phyloP scores from a whole-genome alignment of 345 rosid genomes.

The Bruguiera gymnorhiza region DNA sequence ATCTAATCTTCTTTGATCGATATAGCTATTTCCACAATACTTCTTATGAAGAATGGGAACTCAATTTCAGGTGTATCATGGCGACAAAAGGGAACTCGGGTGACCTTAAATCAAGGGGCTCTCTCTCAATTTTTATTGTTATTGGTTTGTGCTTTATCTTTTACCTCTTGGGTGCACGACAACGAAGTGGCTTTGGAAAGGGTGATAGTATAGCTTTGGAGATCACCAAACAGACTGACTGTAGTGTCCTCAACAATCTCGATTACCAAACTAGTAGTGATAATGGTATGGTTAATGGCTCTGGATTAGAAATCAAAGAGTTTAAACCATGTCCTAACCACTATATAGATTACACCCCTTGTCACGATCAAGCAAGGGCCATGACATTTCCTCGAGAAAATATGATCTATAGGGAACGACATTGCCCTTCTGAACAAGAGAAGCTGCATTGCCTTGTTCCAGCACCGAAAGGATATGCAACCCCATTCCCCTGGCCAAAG shows the following conservation, averaged over 20 bases:
- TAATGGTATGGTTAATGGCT: slow-evolving; percentile 15
- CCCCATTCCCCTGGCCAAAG: slow-evolving; percentile 32
- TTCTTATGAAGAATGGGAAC: neutral
- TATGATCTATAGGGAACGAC: slow-evolving; percentile 32
- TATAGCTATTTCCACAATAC: neutral
- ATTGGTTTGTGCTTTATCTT: slow-evolving; percentile 26
- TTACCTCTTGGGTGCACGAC: slow-evolving; percentile 32
- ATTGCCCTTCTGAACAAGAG: slow-evolving; percentile 30
- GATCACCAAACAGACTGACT: slow-evolving; percentile 24
- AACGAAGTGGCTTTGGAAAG: slow-evolving; percentile 33
- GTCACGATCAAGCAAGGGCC: slow-evolving; percentile 32
- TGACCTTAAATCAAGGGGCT: slow-evolving; percentile 17
- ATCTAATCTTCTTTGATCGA: neutral
- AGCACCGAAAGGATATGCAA: slow-evolving; percentile 26
- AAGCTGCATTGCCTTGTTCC: slow-evolving; percentile 35
- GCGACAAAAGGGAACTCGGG: slow-evolving; percentile 29
- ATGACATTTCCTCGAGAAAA: slow-evolving; percentile 34
- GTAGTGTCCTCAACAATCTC: slow-evolving; percentile 20
- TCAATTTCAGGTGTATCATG: slow-evolving; percentile 15
- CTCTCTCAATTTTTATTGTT: slow-evolving; percentile 13
- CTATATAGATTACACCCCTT: slow-evolving; percentile 28
- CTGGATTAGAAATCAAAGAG: slow-evolving; percentile 8
- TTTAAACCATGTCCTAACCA: slow-evolving; percentile 24
- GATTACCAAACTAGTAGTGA: slow-evolving; percentile 27
- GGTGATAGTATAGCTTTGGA: slow-evolving; percentile 22